Evolutionary conservation across 2,329 filamentous ascomycete species (phyloP).

Genomic region (Aspergillus fumigatiaffinis): DNA sequence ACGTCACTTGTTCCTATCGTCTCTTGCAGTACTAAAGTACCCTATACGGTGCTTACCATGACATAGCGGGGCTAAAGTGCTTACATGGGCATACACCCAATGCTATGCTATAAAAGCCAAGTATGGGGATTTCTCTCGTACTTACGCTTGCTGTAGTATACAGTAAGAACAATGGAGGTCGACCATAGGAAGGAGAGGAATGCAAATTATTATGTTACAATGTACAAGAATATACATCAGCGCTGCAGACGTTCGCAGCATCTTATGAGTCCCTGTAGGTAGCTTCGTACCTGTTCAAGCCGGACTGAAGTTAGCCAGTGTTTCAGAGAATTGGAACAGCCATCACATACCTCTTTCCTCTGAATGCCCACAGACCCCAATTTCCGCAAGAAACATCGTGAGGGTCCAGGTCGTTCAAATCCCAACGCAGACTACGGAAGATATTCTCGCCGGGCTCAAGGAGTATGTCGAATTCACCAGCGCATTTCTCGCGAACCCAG

Average conservation of each 20-base stretch:
- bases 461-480: slow-evolving; percentile 87
- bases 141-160: background rate
- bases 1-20: background rate
- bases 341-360: slow-evolving; percentile 81
- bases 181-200: background rate
- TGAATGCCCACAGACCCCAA: slow-evolving; percentile 95
- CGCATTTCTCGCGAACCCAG: slow-evolving; percentile 80
- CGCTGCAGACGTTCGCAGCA: background rate
- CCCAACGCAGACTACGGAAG: slow-evolving; percentile 93
- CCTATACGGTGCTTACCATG: background rate
- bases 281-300: slow-evolving; percentile 35
- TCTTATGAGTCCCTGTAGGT: slow-evolving; percentile 27
- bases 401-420: slow-evolving; percentile 91
- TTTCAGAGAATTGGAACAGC: background rate
- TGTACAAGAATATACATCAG: background rate
- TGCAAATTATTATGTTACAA: background rate
- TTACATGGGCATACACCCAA: background rate
- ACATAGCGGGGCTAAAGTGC: background rate
- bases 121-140: background rate
- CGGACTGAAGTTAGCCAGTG: slow-evolving; percentile 6
- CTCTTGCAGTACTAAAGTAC: background rate
- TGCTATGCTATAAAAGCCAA: background rate
- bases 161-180: background rate
- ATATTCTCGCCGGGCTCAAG: slow-evolving; percentile 89
- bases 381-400: slow-evolving; percentile 94